Evolutionary conservation across 805 yeast genomes (phyloP).

Genomic region (Ogataea trehalophila): DNA sequence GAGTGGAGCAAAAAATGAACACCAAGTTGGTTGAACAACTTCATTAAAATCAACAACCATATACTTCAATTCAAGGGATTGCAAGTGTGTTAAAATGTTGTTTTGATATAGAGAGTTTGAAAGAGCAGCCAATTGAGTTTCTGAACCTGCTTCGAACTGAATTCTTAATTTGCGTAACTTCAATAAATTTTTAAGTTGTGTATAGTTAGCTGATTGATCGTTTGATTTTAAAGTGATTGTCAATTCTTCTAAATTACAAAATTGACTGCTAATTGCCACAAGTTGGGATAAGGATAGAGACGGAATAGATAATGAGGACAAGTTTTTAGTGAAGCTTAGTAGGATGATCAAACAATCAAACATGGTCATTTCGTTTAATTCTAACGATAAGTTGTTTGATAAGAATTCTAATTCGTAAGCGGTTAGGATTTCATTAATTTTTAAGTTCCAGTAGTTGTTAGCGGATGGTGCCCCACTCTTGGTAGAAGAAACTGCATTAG

Average conservation of each 20-base stretch:
- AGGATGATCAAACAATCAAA: constrained; percentile 16
- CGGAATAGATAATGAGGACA: constrained; percentile 9
- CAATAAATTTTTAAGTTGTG: constrained; percentile 3
- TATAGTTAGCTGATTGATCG: constrained; percentile 3
- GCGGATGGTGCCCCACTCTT: background rate
- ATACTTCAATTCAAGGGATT: constrained; percentile 15
- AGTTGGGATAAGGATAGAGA: constrained; percentile 6
- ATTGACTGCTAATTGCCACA: background rate
- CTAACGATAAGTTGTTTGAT: constrained; percentile 3
- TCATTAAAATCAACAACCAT: constrained; percentile 23
- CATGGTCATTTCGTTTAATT: constrained; percentile 7
- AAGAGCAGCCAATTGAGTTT: constrained; percentile 8
- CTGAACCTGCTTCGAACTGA: constrained; percentile 21
- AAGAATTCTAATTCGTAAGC: constrained; percentile 7
- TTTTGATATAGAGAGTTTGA: constrained; percentile 4
- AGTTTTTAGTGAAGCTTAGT: constrained; percentile 11
- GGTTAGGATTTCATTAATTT: constrained; percentile 7
- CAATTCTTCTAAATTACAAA: constrained; percentile 3
- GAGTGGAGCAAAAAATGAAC: constrained; percentile 20
- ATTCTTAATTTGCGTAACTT: constrained; percentile 11
- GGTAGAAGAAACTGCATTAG: background rate
- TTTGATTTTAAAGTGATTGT: constrained; percentile 5
- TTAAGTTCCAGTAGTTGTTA: constrained; percentile 12
- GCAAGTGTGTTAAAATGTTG: constrained; percentile 6
- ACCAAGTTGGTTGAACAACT: constrained; percentile 22